Evolutionary conservation across 805 yeast species (phyloP), one percentile per base, ranked within the genome.

Genomic region (Tetrapisispora phaffii): DNA sequence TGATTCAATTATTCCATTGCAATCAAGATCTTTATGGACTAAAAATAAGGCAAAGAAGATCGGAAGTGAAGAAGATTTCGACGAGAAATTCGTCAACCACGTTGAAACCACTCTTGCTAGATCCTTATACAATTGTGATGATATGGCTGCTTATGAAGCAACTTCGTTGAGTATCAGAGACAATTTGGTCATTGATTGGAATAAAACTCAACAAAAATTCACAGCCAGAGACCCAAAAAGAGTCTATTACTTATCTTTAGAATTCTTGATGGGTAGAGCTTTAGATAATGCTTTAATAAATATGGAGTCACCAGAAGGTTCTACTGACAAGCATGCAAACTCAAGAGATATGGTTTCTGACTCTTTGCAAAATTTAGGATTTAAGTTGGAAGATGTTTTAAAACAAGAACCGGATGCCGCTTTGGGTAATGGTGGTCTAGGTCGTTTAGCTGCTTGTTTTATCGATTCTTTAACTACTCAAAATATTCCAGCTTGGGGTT

Each of bases 401-500:
- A 79, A 80, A 42, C 79, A 84, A 57, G 97, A 88, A 67, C 93
- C 94, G 0, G 97, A 88, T 65, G 96, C 96, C 10, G 96, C 88
- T 22, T 74, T 88, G 45, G 97, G 97, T 58, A 89, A 89, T 59
- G 97, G 97, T 60, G 97, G 97, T 51, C 71, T 88, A 46, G 97
- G 97, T 50, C 78, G 97, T 62, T 72, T 88, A 59, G 96, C 96
- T 20, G 96, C 96, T 19, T 89, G 96, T 67, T 88, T 87, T 61
- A 77, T 88, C 40, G 96, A 89, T 67, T 86, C 96, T 1, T 69
- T 88, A 62, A 78, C 93, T 31, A 80, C 95, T 4, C 82, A 85
- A 52, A 80, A 85, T 64, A 85, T 85, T 63, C 87, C 94, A 16
- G 95, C 95, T 42, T 88, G 97, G 97, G 97, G 97, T 51, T 88